These are phyloP conservation scores for Pestalotiopsis sp. DNA, from an alignment of 2,329 filamentous ascomycete species.

Conservation along the genomic window DNA sequence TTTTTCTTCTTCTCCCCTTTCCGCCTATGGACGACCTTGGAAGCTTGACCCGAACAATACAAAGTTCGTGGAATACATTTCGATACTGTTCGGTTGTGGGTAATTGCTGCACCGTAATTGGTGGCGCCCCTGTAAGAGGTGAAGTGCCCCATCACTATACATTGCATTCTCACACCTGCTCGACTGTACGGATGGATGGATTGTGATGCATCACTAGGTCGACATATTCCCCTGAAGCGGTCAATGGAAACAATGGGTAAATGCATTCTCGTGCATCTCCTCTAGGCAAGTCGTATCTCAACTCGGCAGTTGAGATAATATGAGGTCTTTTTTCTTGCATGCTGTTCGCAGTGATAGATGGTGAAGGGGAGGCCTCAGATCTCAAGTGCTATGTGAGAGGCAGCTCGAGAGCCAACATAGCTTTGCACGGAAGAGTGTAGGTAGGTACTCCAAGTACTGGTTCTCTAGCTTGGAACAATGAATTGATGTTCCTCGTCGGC, in stretches of 20 bases:
- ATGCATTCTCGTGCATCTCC: background rate
- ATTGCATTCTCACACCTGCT: background rate
- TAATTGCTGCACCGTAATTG: background rate
- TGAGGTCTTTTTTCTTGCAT: background rate
- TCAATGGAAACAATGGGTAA: background rate
- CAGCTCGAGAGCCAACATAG: background rate
- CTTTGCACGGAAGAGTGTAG: background rate
- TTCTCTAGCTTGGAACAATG: background rate
- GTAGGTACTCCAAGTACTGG: background rate
- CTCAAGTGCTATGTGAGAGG: background rate
- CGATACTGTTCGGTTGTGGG: background rate
- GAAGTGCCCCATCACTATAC: background rate
- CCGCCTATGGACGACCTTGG: conserved; percentile 5
- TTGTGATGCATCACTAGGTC: conserved; percentile 1
- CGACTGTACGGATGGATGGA: background rate
- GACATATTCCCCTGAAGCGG: background rate
- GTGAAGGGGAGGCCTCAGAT: background rate
- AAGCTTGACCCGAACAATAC: conserved; percentile 1
- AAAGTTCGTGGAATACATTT: background rate
- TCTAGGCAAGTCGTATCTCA: background rate
- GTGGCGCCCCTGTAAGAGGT: no score
- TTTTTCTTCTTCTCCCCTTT: no score
- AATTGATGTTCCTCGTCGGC: background rate
- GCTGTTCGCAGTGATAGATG: background rate
- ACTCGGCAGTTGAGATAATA: background rate